Evolutionary conservation across 768 basidiomycete genomes (phyloP), one percentile per base, ranked within the genome.

Genomic region (Infundibulicybe gibba): DNA sequence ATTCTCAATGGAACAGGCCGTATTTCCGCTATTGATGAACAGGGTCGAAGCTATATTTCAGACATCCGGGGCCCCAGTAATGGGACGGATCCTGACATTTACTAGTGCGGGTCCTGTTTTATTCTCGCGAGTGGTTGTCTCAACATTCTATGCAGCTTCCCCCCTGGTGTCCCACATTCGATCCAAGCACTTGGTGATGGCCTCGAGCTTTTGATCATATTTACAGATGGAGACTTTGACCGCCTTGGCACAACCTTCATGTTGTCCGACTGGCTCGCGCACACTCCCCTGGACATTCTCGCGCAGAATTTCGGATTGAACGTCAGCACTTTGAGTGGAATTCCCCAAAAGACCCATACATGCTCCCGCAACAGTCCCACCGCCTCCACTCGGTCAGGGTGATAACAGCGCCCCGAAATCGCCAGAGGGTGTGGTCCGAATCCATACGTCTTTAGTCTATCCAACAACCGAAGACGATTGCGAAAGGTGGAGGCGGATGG

Each of bases 211-310:
- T 46, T 54, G 41, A 19, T 54, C 34, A 43, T 54, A 11, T 54
- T 54, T 43, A 47, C 45, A 13, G 52, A 54, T 25, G 52, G 52
- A n/a, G 45, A 54, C 38, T 49, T 54, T 39, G 52, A 54, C 41
- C 39, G 44, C 13, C 17, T 37, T 10, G 52, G 52, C 6, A 54
- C 52, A 8, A 54, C 52, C 5, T 54, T 54, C 41, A 54, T 54
- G 52, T 41, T 54, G 34, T 54, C 52, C 2, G 52, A 54, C 35
- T 54, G 52, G 49, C 52, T 54, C n/a, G 52, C 52, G 11, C 52
- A 41, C 21, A 54, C 52, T 6, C 52, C 52, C 14, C 49, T 54
- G 15, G 45, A 32, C 9, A 48, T 54, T 17, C 41, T 54, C 12
- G 44, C 52, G 4, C 52, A 54, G 41, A 54, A 54, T 34, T 41